Base-by-base conservation (phyloP, 192 early-diverging fungal genomes). In the Entomortierella beljakovae region DNA sequence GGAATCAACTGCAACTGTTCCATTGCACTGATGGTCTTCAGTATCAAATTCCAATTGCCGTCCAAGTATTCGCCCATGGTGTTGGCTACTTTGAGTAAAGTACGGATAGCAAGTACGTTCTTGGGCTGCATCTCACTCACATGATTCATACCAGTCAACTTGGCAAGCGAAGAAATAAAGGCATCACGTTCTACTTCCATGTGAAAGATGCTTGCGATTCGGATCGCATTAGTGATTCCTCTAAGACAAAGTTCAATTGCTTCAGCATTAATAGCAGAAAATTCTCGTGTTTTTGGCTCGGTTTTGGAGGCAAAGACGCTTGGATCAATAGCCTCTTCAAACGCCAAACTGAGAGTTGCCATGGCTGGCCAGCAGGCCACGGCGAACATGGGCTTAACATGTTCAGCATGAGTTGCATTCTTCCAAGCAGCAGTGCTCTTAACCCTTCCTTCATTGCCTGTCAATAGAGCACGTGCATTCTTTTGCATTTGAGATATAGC, bases 381-480 rank as follows among this genome's bases (percentile, higher is more conserved):
- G 33, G 92, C 91, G 85, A 98, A 96, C 96, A 98, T 98, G 26
- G 88, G 88, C 68, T 92, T 92, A 52, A 95, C 92, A 76, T 98
- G 96, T 62, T 94, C 96, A 37, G 92, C 84, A 48, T 94, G 91
- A 31, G 90, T 93, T 0, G 91, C 92, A 38, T 84, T 87, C 70
- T 86, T 64, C 62, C 90, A 90, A 20, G 68, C 70, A n/a, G 80
- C 64, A 22, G 80, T 82, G 49, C 74, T 85, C 51, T 83, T 83
- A 22, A 77, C 82, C 22, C 80, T 71, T 16, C 84, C 81, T 8
- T 83, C 81, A 70, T 89, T 89, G 31, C 84, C 82, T 40, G 83
- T 68, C 49, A 92, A 81, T 25, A 88, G 84, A 40, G 88, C 90
- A 68, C 91, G 90, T 59, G 86, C 88, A 69, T 92, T 92, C 59